A percentile compares a stretch with the other conserved stretches of the same genome.
phyloP scores from a whole-genome alignment of 805 yeast species.

The Wickerhamiella occidentalis region DNA sequence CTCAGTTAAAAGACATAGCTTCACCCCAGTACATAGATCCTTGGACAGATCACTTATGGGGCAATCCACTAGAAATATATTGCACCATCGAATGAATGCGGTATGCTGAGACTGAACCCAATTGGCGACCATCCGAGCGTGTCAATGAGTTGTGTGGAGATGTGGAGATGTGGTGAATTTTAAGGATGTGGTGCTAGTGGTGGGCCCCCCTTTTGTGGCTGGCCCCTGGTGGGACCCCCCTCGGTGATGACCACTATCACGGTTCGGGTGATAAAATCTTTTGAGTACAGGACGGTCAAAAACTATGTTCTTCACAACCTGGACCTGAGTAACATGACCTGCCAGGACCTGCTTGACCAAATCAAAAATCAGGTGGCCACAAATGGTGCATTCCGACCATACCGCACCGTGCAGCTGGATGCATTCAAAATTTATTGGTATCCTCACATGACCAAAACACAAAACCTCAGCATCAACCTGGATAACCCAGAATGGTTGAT shows the following conservation, averaged over 20 bases:
- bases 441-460: slow-evolving; percentile 90
- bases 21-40: slow-evolving; percentile 29
- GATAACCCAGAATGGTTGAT: slow-evolving; percentile 73
- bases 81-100: slow-evolving; percentile 32
- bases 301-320: slow-evolving; percentile 58
- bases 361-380: slow-evolving; percentile 38
- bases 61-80: slow-evolving; percentile 24
- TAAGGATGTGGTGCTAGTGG: too few relatives aligned
- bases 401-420: slow-evolving; percentile 54
- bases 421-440: slow-evolving; percentile 79
- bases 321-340: slow-evolving; percentile 59
- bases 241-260: slow-evolving; percentile 49
- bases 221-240: slow-evolving; percentile 5
- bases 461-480: slow-evolving; percentile 81
- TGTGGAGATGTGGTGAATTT: too few relatives aligned
- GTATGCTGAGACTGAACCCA: slow-evolving; percentile 33
- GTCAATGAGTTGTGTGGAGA: too few relatives aligned
- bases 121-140: slow-evolving; percentile 24
- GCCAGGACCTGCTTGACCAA: slow-evolving; percentile 46
- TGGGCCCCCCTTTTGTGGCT: slow-evolving; percentile 3
- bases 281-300: slow-evolving; percentile 79
- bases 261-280: slow-evolving; percentile 76
- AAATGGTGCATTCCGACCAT: slow-evolving; percentile 67
- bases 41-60: slow-evolving; percentile 22
- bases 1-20: slow-evolving; percentile 29